These are phyloP conservation scores for Dendrocalamus latiflorus DNA, from an alignment of 202 grass and related monocot genomes.

Conservation along the genomic window DNA sequence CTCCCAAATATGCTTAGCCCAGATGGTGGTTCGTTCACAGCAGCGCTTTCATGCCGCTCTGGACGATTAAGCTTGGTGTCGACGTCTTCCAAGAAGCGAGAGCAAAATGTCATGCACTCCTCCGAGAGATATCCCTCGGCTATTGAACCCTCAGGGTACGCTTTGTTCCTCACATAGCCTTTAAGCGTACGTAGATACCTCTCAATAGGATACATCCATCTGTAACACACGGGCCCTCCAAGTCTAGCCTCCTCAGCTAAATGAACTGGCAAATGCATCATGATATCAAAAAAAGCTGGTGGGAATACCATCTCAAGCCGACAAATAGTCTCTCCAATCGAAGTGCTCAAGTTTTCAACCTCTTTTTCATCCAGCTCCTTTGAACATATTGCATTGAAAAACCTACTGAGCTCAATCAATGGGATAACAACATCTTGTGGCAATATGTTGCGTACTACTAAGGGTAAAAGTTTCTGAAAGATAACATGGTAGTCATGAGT, in stretches of 20 bases:
- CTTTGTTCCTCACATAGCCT: background rate
- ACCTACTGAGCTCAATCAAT: background rate
- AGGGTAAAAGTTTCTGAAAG: background rate
- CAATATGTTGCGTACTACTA: background rate
- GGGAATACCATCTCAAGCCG: background rate
- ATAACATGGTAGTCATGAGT: background rate
- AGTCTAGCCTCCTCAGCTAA: background rate
- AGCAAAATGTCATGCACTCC: constrained; percentile 16
- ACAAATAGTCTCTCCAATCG: background rate
- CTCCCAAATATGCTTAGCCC: background rate
- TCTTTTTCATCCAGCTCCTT: background rate
- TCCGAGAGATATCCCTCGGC: no score
- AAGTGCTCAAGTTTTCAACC: background rate
- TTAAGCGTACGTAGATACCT: background rate
- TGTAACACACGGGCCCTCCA: background rate
- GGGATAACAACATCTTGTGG: background rate
- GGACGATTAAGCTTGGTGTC: background rate
- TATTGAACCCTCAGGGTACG: background rate
- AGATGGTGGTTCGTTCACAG: background rate
- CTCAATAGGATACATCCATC: background rate
- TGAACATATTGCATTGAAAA: background rate
- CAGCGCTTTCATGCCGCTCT: background rate
- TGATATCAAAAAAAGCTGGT: background rate
- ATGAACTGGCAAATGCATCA: background rate
- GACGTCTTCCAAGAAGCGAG: background rate